A percentile compares a stretch with the other conserved stretches of the same genome.
Conservation (phyloP, 208 protist species). For the Trypanosoma vivax region DNA sequence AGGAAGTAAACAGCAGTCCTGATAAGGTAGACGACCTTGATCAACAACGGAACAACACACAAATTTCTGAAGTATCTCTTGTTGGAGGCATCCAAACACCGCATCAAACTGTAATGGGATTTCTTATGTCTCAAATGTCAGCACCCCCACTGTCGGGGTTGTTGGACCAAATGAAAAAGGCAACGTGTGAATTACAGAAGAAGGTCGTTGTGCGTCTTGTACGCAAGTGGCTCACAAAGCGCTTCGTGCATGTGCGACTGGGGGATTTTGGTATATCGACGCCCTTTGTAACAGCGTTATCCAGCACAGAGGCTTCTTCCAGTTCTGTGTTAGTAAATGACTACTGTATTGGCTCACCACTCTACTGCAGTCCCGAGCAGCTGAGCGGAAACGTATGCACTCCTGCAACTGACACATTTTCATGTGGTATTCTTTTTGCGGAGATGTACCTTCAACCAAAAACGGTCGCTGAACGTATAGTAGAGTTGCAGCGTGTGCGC, state of each 20-base stretch:
- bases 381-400: conserved; percentile 51
- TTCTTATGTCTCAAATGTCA: conserved; percentile 1
- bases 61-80: background rate
- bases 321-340: conserved; percentile 37
- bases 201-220: background rate
- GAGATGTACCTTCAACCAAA: conserved; percentile 82
- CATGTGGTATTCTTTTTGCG: conserved; percentile 61
- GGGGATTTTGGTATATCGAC: conserved; percentile 82
- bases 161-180: background rate
- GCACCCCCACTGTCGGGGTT: conserved; percentile 1
- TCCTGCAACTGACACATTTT: conserved; percentile 57
- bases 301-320: conserved; percentile 27
- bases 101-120: conserved; percentile 9
- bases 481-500: conserved; percentile 44
- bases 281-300: conserved; percentile 17
- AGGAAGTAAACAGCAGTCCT: background rate
- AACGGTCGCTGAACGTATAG: conserved; percentile 66
- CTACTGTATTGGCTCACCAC: conserved; percentile 81
- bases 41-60: too few relatives aligned
- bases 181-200: conserved; percentile 1
- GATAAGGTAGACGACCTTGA: too few relatives aligned
- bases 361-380: conserved; percentile 87
- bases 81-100: background rate
- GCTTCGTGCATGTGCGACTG: conserved; percentile 62
- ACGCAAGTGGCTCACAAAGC: conserved; percentile 34